phyloP scores from a whole-genome alignment of 179 eudicot species.

The Gypsophila paniculata region DNA sequence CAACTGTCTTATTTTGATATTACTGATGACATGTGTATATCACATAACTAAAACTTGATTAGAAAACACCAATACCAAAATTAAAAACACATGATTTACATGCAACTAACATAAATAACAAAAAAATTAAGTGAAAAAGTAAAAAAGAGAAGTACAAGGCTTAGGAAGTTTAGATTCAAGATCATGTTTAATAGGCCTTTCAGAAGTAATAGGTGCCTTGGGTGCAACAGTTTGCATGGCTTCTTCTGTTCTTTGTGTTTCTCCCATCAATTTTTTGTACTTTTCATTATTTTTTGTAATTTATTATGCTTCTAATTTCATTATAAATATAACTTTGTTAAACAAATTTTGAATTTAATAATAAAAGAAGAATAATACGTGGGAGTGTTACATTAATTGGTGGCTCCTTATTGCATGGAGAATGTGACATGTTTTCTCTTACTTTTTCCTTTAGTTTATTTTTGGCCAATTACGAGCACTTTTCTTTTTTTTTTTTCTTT shows the following conservation, averaged over 20 bases:
- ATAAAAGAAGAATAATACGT: slow-evolving; percentile 13
- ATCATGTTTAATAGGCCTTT: slow-evolving; percentile 38
- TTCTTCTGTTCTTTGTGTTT: slow-evolving; percentile 17
- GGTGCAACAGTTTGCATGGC: slow-evolving; percentile 47
- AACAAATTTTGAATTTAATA: too few relatives aligned
- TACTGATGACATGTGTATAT: too few relatives aligned
- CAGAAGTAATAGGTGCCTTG: slow-evolving; percentile 47
- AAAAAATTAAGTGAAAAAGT: background rate
- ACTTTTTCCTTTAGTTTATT: background rate
- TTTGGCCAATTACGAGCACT: background rate
- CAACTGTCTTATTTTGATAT: too few relatives aligned
- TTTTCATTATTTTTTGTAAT: background rate
- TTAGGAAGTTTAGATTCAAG: slow-evolving; percentile 48
- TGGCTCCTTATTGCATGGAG: slow-evolving; percentile 12
- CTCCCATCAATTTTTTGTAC: slow-evolving; percentile 13
- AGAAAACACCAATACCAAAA: too few relatives aligned
- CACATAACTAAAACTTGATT: too few relatives aligned
- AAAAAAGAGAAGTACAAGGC: slow-evolving; percentile 34
- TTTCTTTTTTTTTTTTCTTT: background rate
- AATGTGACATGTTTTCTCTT: slow-evolving; percentile 7
- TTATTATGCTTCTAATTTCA: background rate
- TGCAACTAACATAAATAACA: too few relatives aligned
- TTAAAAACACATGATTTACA: too few relatives aligned
- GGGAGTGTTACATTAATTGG: slow-evolving; percentile 1
- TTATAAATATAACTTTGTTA: background rate